Evolutionary conservation across 768 basidiomycete genomes (phyloP), one percentile per base, ranked within the genome.

Genomic region (Boletellus sp.): DNA sequence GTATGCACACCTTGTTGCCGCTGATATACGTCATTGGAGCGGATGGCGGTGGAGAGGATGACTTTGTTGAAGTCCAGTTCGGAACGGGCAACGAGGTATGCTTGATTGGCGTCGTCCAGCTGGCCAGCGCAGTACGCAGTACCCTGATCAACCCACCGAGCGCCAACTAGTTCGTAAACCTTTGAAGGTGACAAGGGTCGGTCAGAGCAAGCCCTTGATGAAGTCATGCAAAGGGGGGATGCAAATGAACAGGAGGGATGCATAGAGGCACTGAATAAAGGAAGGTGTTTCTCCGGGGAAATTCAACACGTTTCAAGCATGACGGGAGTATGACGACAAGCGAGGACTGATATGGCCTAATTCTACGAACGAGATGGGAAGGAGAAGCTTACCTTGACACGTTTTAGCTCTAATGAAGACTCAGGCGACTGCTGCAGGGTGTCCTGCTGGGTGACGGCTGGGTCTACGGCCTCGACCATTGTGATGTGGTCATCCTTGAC

Each of bases 41-140:
- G 84, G 57, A 91, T 90, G 16, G 81, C 80, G n/a, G 87, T 87
- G 12, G 83, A 81, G 36, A 93, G 78, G 56, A 93, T 82, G 61
- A 90, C 74, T 45, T 85, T 77, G 55, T 81, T 77, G 62, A 79
- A 82, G 60, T 85, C 81, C 54, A 78, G 71, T 68, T 92, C 92
- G 16, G 86, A 81, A 53, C 86, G 86, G n/a, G 90, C 91, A 56
- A 91, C 82, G 46, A 94, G 82, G 50, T 84, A 77, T 6, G 86
- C 94, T 65, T 86, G 87, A 59, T 82, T 84, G 42, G 78, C 78
- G 43, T 86, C 82, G 58, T 84, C 80, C 56, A 87, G 88, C 65
- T 94, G 85, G 39, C 94, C 94, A 62, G 89, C 90, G 68, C 94
- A 96, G 65, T 94, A 90, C 1, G 96, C 96, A 16, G 96, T 99